phyloP scores from a whole-genome alignment of 495 filamentous ascomycete genomes.

The Xylaria sp. region DNA sequence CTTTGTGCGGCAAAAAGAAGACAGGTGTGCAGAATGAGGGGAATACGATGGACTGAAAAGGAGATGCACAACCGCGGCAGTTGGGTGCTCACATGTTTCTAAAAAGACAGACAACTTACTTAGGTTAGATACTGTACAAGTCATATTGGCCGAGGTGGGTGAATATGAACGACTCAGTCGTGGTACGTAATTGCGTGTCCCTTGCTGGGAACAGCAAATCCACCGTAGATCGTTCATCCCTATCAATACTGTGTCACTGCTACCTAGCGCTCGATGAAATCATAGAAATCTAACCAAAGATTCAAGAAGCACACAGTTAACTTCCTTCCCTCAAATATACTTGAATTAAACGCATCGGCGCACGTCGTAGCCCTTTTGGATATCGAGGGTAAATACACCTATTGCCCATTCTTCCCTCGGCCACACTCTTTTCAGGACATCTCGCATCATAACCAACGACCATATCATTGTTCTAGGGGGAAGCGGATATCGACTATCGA shows the following conservation, averaged over 20 bases:
- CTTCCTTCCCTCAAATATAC: not conserved
- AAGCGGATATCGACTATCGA: conserved; percentile 9
- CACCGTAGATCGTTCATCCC: conserved; percentile 5
- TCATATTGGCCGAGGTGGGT: conserved; percentile 7
- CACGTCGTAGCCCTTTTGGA: not conserved
- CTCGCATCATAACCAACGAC: not conserved
- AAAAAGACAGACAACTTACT: not conserved
- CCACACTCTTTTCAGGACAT: not conserved
- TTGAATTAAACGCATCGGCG: not conserved
- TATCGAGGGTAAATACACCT: not conserved
- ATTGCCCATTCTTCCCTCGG: not conserved
- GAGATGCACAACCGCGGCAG: not conserved
- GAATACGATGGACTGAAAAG: not conserved
- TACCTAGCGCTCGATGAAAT: not conserved
- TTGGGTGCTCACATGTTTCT: not conserved
- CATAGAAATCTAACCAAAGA: not conserved
- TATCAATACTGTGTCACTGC: conserved; percentile 8
- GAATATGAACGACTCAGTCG: conserved; percentile 1
- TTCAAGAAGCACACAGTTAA: not conserved
- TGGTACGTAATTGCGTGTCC: conserved; percentile 6
- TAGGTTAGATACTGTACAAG: no score
- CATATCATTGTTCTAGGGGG: not conserved
- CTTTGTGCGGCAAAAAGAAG: not conserved
- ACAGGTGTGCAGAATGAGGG: not conserved
- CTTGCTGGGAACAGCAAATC: conserved; percentile 2